Percentiles rank a stretch among this genome's conserved stretches.
Conservation (phyloP, 192 early-diverging fungal genomes). For the Coemansia sp. region DNA sequence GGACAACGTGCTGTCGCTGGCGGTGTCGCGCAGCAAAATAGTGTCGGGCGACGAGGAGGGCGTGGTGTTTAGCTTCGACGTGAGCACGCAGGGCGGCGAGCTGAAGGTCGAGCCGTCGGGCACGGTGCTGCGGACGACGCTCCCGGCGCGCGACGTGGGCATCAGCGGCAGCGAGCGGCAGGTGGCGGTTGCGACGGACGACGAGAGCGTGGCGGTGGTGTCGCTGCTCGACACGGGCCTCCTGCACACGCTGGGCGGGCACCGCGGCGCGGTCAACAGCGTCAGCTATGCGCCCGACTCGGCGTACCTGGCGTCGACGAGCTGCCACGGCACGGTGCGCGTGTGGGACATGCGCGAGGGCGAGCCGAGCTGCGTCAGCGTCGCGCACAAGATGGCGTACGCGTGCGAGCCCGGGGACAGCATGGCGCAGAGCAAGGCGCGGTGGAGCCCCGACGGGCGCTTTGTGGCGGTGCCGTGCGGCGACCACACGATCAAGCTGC, state of each 20-base stretch:
- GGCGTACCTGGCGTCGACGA: constrained; percentile 47
- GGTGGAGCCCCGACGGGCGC: constrained; percentile 66
- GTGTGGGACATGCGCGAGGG: constrained; percentile 61
- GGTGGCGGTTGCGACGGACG: constrained; percentile 49
- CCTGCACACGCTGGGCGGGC: constrained; percentile 35
- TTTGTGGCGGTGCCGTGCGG: constrained; percentile 59
- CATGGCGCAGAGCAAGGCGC: constrained; percentile 41
- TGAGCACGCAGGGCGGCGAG: constrained; percentile 3
- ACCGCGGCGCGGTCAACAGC: constrained; percentile 36
- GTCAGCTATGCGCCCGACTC: constrained; percentile 38
- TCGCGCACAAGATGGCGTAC: constrained; percentile 32
- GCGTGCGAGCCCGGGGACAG: constrained; percentile 47
- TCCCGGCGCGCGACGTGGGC: constrained; percentile 49
- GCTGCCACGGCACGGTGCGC: constrained; percentile 61
- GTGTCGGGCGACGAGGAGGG: constrained; percentile 48
- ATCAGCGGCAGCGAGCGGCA: constrained; percentile 38
- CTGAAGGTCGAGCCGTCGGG: constrained; percentile 29
- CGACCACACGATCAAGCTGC: constrained; percentile 37
- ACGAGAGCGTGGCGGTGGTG: constrained; percentile 36
- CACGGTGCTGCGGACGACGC: constrained; percentile 36
- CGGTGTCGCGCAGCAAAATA: constrained; percentile 30
- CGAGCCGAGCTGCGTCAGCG: constrained; percentile 48
- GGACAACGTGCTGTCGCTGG: constrained; percentile 31
- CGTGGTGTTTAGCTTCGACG: constrained; percentile 34
- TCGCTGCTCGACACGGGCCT: constrained; percentile 40